Conservation (phyloP, 768 basidiomycete genomes). For the Scleroderma bovista region DNA sequence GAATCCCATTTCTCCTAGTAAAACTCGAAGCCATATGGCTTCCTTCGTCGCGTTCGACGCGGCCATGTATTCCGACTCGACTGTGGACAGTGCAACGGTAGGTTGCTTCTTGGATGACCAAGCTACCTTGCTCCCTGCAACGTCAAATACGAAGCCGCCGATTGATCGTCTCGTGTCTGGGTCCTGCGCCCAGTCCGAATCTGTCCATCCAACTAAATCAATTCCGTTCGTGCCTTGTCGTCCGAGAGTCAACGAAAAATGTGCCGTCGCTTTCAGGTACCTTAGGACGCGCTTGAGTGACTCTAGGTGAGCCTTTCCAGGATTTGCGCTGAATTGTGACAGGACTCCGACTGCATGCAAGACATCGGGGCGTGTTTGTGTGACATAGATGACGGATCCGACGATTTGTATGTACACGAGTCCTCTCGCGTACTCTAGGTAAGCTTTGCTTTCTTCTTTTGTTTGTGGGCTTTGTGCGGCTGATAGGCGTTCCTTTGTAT, state of each 20-base stretch:
- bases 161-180: slow-evolving; percentile 18
- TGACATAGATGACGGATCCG: background rate
- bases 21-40: no score
- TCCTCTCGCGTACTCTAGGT: background rate
- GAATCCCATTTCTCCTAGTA: background rate
- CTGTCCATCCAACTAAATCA: background rate
- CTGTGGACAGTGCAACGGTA: slow-evolving; percentile 33
- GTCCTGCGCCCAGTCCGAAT: slow-evolving; percentile 21
- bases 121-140: slow-evolving; percentile 11
- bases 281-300: background rate
- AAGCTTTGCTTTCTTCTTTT: background rate
- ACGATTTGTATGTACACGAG: background rate
- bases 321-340: background rate
- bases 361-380: background rate
- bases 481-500: background rate
- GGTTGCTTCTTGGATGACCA: slow-evolving; percentile 35
- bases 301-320: background rate
- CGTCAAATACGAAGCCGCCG: slow-evolving; percentile 15
- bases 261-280: background rate
- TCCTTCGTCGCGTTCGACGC: no score
- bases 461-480: background rate
- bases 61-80: slow-evolving; percentile 27
- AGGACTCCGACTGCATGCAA: background rate
- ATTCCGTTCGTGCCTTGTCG: background rate
- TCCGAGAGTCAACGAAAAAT: background rate